Evolutionary conservation across 352 stramenopile genomes (phyloP).

Genomic region (Hyaloperonospora arabidopsidis): DNA sequence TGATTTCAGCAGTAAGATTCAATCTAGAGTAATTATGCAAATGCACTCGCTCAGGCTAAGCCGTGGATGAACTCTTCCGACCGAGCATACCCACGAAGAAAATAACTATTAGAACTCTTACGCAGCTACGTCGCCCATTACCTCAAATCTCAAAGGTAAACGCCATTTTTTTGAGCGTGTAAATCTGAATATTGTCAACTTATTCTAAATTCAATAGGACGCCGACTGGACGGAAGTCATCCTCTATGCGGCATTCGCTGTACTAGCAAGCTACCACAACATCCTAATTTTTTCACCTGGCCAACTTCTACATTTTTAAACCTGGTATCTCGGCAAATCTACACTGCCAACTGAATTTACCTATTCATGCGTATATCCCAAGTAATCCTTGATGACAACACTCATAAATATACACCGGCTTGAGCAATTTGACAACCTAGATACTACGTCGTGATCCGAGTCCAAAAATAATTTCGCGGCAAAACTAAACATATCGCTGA

Average conservation of each 20-base stretch:
- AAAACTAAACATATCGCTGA: too few species aligned
- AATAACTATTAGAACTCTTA: too few species aligned
- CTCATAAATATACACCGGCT: background rate
- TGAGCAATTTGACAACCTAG: background rate
- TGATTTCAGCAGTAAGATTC: background rate
- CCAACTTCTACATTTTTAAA: background rate
- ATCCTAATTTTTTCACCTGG: background rate
- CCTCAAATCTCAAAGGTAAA: background rate
- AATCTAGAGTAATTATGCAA: background rate
- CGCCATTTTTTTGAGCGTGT: background rate
- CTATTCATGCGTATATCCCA: background rate
- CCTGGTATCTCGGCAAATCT: background rate
- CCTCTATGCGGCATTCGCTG: background rate
- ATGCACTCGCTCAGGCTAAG: background rate
- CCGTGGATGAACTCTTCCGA: background rate
- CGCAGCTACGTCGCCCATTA: background rate
- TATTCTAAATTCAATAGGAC: background rate
- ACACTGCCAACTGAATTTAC: background rate
- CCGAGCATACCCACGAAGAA: background rate
- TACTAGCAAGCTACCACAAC: background rate
- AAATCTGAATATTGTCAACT: too few species aligned
- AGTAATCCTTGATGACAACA: background rate
- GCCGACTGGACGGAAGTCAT: background rate
- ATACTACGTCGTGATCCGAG: background rate
- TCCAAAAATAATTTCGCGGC: too few species aligned